Percentiles rank a stretch among this genome's conserved stretches.
Evolutionary conservation across 306 rosid species (phyloP).

Genomic region (Benincasa hispida): DNA sequence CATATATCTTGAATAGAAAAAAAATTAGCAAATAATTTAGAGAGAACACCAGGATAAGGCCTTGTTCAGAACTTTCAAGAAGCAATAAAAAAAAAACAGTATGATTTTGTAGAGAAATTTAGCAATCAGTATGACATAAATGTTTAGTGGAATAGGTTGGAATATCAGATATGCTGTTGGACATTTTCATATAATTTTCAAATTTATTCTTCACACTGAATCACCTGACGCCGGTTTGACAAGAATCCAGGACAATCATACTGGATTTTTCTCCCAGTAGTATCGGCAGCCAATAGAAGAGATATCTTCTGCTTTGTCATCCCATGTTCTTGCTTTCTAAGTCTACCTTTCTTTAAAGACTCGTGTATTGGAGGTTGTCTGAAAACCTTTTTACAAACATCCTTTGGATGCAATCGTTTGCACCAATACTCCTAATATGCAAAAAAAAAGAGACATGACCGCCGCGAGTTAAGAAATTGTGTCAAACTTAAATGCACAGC

Average conservation of each 20-base stretch:
- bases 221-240: slow-evolving; percentile 83
- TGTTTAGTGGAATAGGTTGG: background rate
- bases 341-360: slow-evolving; percentile 70
- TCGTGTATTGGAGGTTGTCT: slow-evolving; percentile 89
- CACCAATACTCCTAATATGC: slow-evolving; percentile 83
- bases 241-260: slow-evolving; percentile 91
- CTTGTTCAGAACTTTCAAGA: background rate
- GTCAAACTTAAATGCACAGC: background rate
- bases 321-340: slow-evolving; percentile 58
- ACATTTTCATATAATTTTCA: background rate
- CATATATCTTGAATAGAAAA: no score
- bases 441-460: background rate
- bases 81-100: background rate
- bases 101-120: background rate
- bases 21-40: no score
- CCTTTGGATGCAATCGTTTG: slow-evolving; percentile 84
- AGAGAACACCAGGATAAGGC: no score
- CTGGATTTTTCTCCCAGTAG: slow-evolving; percentile 80
- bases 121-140: background rate
- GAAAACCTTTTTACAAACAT: slow-evolving; percentile 89
- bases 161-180: background rate
- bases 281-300: slow-evolving; percentile 73
- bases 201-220: slow-evolving; percentile 1
- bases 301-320: slow-evolving; percentile 62
- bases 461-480: background rate